Evolutionary conservation across 2,329 filamentous ascomycete species (phyloP).

Genomic region (Hypomyces perniciosus): DNA sequence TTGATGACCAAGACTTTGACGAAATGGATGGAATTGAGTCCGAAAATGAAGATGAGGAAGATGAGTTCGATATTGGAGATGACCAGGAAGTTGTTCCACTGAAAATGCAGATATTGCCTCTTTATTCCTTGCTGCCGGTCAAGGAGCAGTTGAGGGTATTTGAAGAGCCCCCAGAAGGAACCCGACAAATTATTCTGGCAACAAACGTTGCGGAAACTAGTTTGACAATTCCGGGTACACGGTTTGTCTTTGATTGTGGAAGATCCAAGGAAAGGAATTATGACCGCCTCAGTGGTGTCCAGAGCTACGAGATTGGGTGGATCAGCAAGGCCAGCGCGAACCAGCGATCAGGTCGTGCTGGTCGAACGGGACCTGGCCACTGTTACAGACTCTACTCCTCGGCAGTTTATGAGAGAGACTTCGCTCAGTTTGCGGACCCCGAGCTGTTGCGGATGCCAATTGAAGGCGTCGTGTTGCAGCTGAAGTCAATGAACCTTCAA

Average conservation of each 20-base stretch:
- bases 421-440: slow-evolving; percentile 77
- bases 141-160: slow-evolving; percentile 90
- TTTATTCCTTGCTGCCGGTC: slow-evolving; percentile 89
- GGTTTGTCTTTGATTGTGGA: slow-evolving; percentile 94
- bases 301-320: slow-evolving; percentile 93
- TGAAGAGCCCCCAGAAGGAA: slow-evolving; percentile 73
- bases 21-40: slow-evolving; percentile 55
- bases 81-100: slow-evolving; percentile 54
- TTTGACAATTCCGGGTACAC: slow-evolving; percentile 90
- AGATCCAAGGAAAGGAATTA: slow-evolving; percentile 89
- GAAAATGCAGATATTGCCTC: slow-evolving; percentile 81
- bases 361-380: slow-evolving; percentile 90
- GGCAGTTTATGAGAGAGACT: slow-evolving; percentile 86
- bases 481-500: slow-evolving; percentile 91
- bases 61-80: slow-evolving; percentile 66
- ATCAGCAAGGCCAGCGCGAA: slow-evolving; percentile 95
- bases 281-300: slow-evolving; percentile 80
- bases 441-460: slow-evolving; percentile 89
- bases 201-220: slow-evolving; percentile 97
- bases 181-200: slow-evolving; percentile 79
- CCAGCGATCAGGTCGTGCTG: slow-evolving; percentile 87
- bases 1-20: slow-evolving; percentile 57
- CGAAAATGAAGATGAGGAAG: slow-evolving; percentile 51
- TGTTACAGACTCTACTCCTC: slow-evolving; percentile 94
- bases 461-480: slow-evolving; percentile 84